A percentile compares a stretch with the other conserved stretches of the same genome.
These are phyloP conservation scores for Vicia sativa DNA, from an alignment of 306 rosid genomes.

Conservation along the genomic window DNA sequence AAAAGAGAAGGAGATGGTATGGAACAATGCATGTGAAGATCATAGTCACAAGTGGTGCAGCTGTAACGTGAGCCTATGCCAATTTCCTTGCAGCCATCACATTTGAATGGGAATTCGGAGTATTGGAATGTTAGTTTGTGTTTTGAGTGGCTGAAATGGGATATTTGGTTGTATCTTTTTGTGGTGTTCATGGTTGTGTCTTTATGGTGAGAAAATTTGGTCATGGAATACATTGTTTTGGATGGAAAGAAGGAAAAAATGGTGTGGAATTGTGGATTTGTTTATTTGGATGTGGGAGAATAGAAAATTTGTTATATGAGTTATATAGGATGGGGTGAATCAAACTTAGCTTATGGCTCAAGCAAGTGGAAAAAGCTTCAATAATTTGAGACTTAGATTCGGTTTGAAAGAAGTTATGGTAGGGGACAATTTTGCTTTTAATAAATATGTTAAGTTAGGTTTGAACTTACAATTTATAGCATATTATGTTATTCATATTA, in stretches of 20 bases:
- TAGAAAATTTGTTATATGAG: constrained; percentile 6
- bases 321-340: constrained; percentile 21
- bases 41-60: constrained; percentile 74
- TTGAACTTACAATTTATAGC: too few relatives aligned
- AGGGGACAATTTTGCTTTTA: too few relatives aligned
- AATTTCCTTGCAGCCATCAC: constrained; percentile 92
- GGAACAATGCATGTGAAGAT: constrained; percentile 89
- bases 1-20: constrained; percentile 57
- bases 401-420: not conserved
- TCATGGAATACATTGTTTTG: constrained; percentile 35
- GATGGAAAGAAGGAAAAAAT: constrained; percentile 12
- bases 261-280: not conserved
- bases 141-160: constrained; percentile 79
- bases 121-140: constrained; percentile 82
- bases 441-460: too few relatives aligned
- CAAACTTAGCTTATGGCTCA: constrained; percentile 52
- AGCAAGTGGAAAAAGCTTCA: constrained; percentile 42
- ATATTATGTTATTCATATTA: too few relatives aligned
- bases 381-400: not conserved
- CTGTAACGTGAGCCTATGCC: constrained; percentile 89
- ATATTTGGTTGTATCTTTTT: constrained; percentile 65
- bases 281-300: not conserved
- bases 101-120: constrained; percentile 79
- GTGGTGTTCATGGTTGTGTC: constrained; percentile 28
- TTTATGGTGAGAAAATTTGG: constrained; percentile 19